Evolutionary conservation across 768 basidiomycete genomes (phyloP), one percentile per base, ranked within the genome.

Genomic region (Tricholoma hemisulphureum): DNA sequence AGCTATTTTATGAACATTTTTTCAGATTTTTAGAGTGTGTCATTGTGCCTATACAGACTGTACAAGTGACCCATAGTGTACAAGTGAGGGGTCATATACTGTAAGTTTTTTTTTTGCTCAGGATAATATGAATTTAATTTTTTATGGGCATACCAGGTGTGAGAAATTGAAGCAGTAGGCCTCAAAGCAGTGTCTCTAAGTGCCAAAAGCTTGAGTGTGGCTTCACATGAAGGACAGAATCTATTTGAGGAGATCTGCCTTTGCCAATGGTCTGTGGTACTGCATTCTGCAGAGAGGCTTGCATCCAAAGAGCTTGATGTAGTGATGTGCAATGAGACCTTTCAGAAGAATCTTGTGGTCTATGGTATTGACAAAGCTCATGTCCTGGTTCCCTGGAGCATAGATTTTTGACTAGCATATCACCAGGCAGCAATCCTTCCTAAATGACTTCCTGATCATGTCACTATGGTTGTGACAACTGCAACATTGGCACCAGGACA

Each of bases 291-390:
- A 4, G 67, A 66, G 39, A 51, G 61, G 24, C 56, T 69, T 2
- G 45, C 53, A n/a, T 62, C 57, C 7, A 39, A 46, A 6, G 64
- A 61, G 20, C 24, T 69, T 16, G 61, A 65, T 34, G 21, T n/a
- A 10, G 56, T 69, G 16, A 11, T 69, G 16, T 58, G 59, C 9
- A 43, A 67, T 46, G 56, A 58, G 3, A 34, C 4, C 14, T 67
- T 67, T 45, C 56, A 58, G 24, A 26, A 48, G 9, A 69, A 65
- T 48, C 55, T 69, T 31, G 53, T 60, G 24, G 52, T 67, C 11
- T 57, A 66, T 11, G 68, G 66, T 1, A 65, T 69, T 32, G 65
- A 69, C 51, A 65, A 69, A 56, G 63, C 61, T 2, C 66, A 69
- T 57, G 56, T 67, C 4, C 51, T 69, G 7, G 62, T 61, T 26